These are phyloP conservation scores for Bolboschoenus planiculmis DNA, from an alignment of 176 grass and related monocot genomes.

Conservation along the genomic window DNA sequence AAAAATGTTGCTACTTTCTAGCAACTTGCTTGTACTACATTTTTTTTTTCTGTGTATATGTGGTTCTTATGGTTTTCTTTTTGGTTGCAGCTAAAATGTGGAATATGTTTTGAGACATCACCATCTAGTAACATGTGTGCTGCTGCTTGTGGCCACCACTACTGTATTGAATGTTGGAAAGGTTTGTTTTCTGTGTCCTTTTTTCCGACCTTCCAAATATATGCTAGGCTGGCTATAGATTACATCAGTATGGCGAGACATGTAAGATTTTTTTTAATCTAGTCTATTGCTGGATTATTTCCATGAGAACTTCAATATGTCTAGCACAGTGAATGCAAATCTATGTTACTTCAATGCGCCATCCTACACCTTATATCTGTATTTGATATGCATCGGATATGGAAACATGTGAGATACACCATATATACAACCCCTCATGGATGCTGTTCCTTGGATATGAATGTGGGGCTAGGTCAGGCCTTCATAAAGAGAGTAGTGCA, in stretches of 20 bases:
- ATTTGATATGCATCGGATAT: neutral
- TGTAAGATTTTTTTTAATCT: neutral
- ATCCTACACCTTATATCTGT: neutral
- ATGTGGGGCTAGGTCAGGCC: no score
- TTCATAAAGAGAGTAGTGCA: no score
- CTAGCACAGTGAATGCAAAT: neutral
- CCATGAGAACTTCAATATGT: neutral
- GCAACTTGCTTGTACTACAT: neutral
- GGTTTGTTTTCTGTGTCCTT: constrained; percentile 31
- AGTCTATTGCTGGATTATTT: neutral
- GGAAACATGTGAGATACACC: no score
- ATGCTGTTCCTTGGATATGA: no score
- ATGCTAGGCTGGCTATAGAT: neutral
- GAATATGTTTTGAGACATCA: constrained; percentile 87
- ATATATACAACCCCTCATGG: no score
- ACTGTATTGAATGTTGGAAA: constrained; percentile 82
- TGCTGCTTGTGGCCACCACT: constrained; percentile 67
- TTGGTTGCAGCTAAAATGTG: constrained; percentile 75
- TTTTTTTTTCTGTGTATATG: neutral
- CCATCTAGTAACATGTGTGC: constrained; percentile 44
- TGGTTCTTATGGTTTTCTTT: constrained; percentile 24
- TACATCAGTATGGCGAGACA: neutral
- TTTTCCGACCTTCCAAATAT: neutral
- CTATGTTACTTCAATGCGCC: neutral
- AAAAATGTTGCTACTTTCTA: constrained; percentile 3